Evolutionary conservation across 2,329 filamentous ascomycete species (phyloP).

Genomic region (Fusarium brevicatenulatum): DNA sequence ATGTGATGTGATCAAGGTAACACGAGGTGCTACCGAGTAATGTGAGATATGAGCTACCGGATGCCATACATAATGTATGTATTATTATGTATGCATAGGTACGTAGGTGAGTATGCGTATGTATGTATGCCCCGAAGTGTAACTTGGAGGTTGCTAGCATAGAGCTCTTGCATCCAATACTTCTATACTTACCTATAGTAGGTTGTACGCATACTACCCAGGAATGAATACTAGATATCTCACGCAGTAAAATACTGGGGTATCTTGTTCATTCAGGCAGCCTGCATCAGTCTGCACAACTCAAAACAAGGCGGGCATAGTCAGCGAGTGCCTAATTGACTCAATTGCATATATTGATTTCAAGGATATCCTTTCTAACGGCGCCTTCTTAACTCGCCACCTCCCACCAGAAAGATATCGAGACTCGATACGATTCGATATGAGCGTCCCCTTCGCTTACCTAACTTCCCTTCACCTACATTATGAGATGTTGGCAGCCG

Average conservation of each 20-base stretch:
- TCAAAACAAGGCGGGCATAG: conserved; percentile 11
- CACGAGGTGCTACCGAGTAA: conserved; percentile 15
- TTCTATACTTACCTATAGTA: background rate
- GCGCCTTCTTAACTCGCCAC: conserved; percentile 39
- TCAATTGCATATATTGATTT: conserved; percentile 28
- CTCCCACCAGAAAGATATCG: conserved; percentile 26
- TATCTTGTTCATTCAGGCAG: conserved; percentile 26
- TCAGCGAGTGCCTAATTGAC: conserved; percentile 19
- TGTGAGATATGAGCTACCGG: conserved; percentile 19
- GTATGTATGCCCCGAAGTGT: conserved; percentile 2
- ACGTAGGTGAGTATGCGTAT: background rate
- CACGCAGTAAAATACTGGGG: background rate
- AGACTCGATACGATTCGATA: conserved; percentile 21
- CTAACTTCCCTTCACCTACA: conserved; percentile 9
- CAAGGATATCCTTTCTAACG: conserved; percentile 25
- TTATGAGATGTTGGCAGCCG: conserved; percentile 28
- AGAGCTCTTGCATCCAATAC: background rate
- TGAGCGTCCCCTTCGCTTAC: conserved; percentile 14
- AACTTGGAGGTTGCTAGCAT: conserved; percentile 3
- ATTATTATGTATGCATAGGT: background rate
- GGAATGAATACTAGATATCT: background rate
- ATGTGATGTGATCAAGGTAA: conserved; percentile 22
- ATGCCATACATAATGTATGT: conserved; percentile 8
- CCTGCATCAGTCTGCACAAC: conserved; percentile 24
- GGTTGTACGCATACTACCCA: background rate